Evolutionary conservation across 176 grass and related monocot genomes (phyloP).

Genomic region (Aegilops bicornis): DNA sequence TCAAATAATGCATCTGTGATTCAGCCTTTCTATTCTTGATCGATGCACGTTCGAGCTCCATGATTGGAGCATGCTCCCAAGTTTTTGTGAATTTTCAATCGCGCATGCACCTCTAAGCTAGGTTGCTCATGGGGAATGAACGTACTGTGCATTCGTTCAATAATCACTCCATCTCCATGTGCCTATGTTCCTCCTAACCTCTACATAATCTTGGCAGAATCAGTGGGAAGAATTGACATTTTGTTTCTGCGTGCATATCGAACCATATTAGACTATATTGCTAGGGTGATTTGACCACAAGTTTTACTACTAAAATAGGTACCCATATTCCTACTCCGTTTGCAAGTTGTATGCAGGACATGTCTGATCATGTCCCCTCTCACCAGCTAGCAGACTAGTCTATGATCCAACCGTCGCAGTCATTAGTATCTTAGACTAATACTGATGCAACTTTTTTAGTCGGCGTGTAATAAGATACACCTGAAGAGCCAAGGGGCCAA

Average conservation of each 20-base stretch:
- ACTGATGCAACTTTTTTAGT: not conserved
- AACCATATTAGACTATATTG: not conserved
- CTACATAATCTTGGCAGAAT: not conserved
- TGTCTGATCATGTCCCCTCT: no score
- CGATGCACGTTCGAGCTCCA: not conserved
- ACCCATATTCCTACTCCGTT: not conserved
- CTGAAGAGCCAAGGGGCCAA: constrained; percentile 35
- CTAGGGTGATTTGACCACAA: not conserved
- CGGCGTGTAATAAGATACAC: not conserved
- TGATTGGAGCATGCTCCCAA: not conserved
- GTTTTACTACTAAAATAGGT: not conserved
- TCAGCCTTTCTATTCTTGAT: not conserved
- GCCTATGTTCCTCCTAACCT: not conserved
- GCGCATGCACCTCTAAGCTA: not conserved
- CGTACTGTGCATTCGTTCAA: no score
- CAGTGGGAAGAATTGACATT: not conserved
- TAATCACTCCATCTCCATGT: not conserved
- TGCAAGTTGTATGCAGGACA: not conserved
- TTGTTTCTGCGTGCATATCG: not conserved
- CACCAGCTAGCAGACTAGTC: not conserved
- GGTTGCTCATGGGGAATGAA: not conserved
- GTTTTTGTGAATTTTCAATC: not conserved
- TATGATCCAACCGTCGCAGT: not conserved
- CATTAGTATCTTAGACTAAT: not conserved
- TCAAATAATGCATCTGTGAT: not conserved